These are phyloP conservation scores for Talaromyces pinophilus DNA, from an alignment of 2,329 filamentous ascomycete genomes.

Conservation along the genomic window DNA sequence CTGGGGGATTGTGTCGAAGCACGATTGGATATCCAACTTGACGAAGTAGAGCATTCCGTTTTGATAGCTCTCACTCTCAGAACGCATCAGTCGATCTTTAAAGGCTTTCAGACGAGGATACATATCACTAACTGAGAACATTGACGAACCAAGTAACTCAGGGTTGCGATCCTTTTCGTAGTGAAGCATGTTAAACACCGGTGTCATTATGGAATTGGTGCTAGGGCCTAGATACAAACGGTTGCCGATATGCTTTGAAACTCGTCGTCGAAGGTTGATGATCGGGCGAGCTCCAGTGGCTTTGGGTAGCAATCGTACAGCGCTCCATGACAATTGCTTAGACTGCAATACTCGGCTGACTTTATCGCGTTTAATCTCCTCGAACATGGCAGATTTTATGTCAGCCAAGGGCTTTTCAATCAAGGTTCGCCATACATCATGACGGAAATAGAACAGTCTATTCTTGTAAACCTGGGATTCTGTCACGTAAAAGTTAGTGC, in stretches of 20 bases:
- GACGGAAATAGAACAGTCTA: slow-evolving; percentile 87
- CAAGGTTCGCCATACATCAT: slow-evolving; percentile 83
- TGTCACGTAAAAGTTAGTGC: slow-evolving; percentile 89
- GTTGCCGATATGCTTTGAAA: slow-evolving; percentile 52
- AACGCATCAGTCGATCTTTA: slow-evolving; percentile 44
- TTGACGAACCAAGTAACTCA: slow-evolving; percentile 68
- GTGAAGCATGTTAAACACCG: slow-evolving; percentile 74
- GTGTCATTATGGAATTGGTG: slow-evolving; percentile 70
- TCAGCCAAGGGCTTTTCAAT: slow-evolving; percentile 69
- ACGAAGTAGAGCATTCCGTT: slow-evolving; percentile 69
- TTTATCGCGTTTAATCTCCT: slow-evolving; percentile 65
- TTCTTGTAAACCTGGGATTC: slow-evolving; percentile 81
- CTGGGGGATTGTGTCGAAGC: slow-evolving; percentile 95
- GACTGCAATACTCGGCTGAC: slow-evolving; percentile 60
- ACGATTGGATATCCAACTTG: slow-evolving; percentile 87
- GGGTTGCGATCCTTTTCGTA: slow-evolving; percentile 68
- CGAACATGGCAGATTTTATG: slow-evolving; percentile 73
- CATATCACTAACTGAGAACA: slow-evolving; percentile 81
- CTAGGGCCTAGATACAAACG: slow-evolving; percentile 57
- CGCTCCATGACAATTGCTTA: slow-evolving; percentile 72
- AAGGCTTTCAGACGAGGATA: slow-evolving; percentile 72
- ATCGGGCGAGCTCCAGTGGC: slow-evolving; percentile 74
- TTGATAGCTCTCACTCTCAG: not conserved
- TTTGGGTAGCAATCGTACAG: slow-evolving; percentile 82
- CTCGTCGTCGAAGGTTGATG: slow-evolving; percentile 75